A percentile compares a stretch with the other conserved stretches of the same genome.
Conservation (phyloP, 495 filamentous ascomycete genomes). For the Echria macrotheca region DNA sequence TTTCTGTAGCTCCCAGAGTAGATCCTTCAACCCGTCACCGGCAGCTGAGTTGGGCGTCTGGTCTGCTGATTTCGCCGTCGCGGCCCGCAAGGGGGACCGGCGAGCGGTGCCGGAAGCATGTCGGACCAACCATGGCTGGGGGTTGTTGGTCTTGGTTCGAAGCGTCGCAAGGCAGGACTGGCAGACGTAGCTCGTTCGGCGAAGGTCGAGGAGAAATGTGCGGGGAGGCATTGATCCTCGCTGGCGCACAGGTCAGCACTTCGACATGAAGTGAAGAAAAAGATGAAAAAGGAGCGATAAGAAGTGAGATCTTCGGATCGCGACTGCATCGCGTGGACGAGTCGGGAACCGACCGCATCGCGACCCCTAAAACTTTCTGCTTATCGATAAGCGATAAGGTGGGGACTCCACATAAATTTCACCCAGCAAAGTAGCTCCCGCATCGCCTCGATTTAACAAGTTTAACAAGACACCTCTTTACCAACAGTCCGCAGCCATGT, state of each 20-base stretch:
- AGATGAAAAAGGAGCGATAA: too few species aligned
- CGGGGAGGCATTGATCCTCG: conserved; percentile 30
- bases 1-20: too few species aligned
- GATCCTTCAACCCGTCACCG: too few species aligned
- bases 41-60: neutral
- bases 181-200: conserved; percentile 30
- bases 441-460: too few species aligned
- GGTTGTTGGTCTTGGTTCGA: conserved; percentile 14
- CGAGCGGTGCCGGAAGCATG: conserved; percentile 14
- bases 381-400: conserved; percentile 32
- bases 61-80: neutral
- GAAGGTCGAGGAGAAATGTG: conserved; percentile 20
- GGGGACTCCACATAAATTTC: conserved; percentile 33
- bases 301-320: neutral
- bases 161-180: conserved; percentile 28
- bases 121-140: conserved; percentile 21
- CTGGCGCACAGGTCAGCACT: too few species aligned
- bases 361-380: conserved; percentile 16
- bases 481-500: conserved; percentile 32
- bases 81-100: neutral
- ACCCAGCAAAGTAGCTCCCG: too few species aligned
- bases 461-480: too few species aligned
- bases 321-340: too few species aligned
- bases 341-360: too few species aligned
- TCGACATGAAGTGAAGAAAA: too few species aligned